A percentile compares a stretch with the other conserved stretches of the same genome.
Conservation (phyloP, 805 yeast species). For the Candida patagonica region DNA sequence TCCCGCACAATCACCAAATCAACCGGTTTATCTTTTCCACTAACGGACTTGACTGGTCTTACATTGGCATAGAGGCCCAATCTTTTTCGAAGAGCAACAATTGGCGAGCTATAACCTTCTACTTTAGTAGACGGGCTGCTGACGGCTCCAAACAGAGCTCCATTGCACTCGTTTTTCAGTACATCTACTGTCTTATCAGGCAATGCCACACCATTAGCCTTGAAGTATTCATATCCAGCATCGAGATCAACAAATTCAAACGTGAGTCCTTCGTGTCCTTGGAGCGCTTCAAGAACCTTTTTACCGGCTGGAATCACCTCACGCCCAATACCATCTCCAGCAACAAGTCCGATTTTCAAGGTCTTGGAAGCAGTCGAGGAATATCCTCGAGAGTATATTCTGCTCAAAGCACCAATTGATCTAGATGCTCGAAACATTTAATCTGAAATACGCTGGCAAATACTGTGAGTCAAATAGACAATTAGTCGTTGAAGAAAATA, state of each 20-base stretch:
- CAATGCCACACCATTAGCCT: slow-evolving; percentile 89
- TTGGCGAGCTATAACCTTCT: slow-evolving; percentile 95
- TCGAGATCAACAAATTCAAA: slow-evolving; percentile 82
- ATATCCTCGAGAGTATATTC: slow-evolving; percentile 3
- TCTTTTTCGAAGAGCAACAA: slow-evolving; percentile 95
- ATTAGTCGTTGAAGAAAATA: too few species aligned
- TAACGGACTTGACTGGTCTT: slow-evolving; percentile 94
- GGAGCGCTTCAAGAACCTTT: slow-evolving; percentile 74
- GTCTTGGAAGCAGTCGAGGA: slow-evolving; percentile 16
- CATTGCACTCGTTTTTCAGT: slow-evolving; percentile 78
- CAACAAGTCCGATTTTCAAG: slow-evolving; percentile 45
- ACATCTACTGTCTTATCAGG: slow-evolving; percentile 85
- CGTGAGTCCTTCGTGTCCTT: slow-evolving; percentile 58
- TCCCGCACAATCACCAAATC: slow-evolving; percentile 98
- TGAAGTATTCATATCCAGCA: slow-evolving; percentile 93
- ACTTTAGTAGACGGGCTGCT: slow-evolving; percentile 89
- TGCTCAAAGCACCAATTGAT: neutral
- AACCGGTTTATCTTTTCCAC: slow-evolving; percentile 71
- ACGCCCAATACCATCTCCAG: slow-evolving; percentile 97
- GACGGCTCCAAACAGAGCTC: slow-evolving; percentile 97
- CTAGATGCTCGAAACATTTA: neutral
- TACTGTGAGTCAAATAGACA: too few species aligned
- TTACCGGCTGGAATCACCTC: slow-evolving; percentile 96
- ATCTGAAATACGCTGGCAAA: too few species aligned
- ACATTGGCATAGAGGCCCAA: slow-evolving; percentile 93